Evolutionary conservation across 129 eudicot species (phyloP).

Genomic region (Lactuca saligna): DNA sequence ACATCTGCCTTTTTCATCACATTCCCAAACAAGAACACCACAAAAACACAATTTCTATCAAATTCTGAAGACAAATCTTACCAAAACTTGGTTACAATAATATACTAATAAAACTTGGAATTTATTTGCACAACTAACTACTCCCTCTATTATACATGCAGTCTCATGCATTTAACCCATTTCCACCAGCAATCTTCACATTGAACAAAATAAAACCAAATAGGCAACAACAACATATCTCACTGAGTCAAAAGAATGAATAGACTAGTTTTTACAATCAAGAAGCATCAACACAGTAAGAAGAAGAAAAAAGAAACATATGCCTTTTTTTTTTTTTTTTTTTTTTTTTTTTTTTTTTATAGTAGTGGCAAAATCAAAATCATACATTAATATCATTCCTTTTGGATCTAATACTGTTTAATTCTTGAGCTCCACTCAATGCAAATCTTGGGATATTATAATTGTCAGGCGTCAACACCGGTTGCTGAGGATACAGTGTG

Average conservation of each 20-base stretch:
- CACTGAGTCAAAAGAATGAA: slow-evolving; percentile 38
- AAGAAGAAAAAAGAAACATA: slow-evolving; percentile 7
- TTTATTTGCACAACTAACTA: no score
- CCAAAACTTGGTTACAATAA: no score
- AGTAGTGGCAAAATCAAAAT: slow-evolving; percentile 22
- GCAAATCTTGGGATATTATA: slow-evolving; percentile 69
- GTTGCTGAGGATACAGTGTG: slow-evolving; percentile 93
- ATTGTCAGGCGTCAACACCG: slow-evolving; percentile 86
- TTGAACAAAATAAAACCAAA: slow-evolving; percentile 6
- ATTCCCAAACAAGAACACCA: no score
- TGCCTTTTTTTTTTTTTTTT: neutral
- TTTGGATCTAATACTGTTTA: slow-evolving; percentile 59
- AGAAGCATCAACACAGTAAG: slow-evolving; percentile 19
- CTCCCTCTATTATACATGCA: no score
- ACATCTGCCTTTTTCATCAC: no score
- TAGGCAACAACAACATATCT: slow-evolving; percentile 13
- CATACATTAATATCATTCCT: slow-evolving; percentile 87
- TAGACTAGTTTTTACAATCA: slow-evolving; percentile 22
- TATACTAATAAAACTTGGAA: no score
- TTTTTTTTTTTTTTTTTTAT: neutral
- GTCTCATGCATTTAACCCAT: no score
- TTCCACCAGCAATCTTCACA: neutral
- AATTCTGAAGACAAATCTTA: no score
- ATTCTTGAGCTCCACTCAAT: slow-evolving; percentile 48
- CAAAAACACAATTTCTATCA: no score